Conservation (phyloP, 2,329 filamentous ascomycete species). For the Monosporascus sp. region DNA sequence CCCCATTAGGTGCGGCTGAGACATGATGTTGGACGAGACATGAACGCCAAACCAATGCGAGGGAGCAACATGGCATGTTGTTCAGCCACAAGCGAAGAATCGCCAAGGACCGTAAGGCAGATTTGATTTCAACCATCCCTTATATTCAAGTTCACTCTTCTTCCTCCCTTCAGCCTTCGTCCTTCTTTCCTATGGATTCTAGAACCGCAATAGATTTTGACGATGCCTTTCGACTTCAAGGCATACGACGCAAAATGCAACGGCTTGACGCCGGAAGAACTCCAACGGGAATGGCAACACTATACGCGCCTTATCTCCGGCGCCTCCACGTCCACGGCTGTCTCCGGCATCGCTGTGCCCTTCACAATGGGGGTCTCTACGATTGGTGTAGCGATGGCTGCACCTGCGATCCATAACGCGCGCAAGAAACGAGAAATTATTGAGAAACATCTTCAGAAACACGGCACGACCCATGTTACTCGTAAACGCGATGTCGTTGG, state of each 20-base stretch:
- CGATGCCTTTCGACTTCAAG: constrained; percentile 25
- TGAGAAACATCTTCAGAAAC: constrained; percentile 30
- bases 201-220: constrained; percentile 4
- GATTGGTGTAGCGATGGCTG: constrained; percentile 33
- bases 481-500: constrained; percentile 36
- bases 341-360: constrained; percentile 33
- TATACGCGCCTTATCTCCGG: constrained; percentile 36
- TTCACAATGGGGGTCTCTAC: constrained; percentile 34
- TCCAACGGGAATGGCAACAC: constrained; percentile 38
- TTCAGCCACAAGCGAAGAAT: background rate
- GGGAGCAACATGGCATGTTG: background rate
- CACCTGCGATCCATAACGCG: constrained; percentile 36
- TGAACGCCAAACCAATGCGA: background rate
- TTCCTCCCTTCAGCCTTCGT: background rate
- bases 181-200: background rate
- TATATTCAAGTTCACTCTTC: background rate
- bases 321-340: constrained; percentile 34
- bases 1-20: background rate
- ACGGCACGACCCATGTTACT: constrained; percentile 30
- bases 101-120: background rate
- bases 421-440: constrained; percentile 38
- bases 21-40: background rate
- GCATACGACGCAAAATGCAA: constrained; percentile 34
- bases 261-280: constrained; percentile 29
- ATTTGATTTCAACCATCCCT: background rate